Base-by-base conservation (phyloP, 1,284 basidiomycete species). In the Sporisorium iseilematis-ciliati region DNA sequence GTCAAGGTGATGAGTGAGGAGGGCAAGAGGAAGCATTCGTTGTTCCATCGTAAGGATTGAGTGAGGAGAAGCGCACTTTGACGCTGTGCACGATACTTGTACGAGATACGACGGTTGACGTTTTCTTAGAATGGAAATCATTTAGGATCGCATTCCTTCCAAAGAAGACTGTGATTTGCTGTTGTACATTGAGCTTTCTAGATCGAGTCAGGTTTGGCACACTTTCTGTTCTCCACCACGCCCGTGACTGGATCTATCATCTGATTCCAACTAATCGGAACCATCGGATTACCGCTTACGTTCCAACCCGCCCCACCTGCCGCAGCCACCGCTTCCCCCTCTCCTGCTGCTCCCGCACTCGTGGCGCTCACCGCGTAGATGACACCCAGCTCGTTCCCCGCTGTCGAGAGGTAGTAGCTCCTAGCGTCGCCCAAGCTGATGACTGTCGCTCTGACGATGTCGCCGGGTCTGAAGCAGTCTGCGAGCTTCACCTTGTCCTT, bases 391-490 rank as follows among this genome's bases (percentile, higher is more conserved):
- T 96, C 92, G 85, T 98, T 98, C 45, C 92, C 89, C 7, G 94
- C 95, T 5, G 97, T 99, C 0, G 94, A 94, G 38, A 98, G 89
- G 87, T 95, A 97, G 87, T 98, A 98, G 79, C 84, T 85, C 10
- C 86, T 78, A 0, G 86, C 83, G 58, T 86, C 86, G 18, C 86
- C 86, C 16, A 86, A 75, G 1, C 85, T 86, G 66, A 86, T 86
- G 7, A 98, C 95, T 43, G 92, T 87, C 6, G 95, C 95, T 76
- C 93, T 91, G 29, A 99, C 93, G 57, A 98, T 92, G 86, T 99
- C 96, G 4, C 97, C 95, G 0, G 95, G 93, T 43, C 97, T 89
- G 87, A 98, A 99, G 83, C 94, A 97, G 78, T 97, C 93, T 35
- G 91, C 91, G 76, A 98, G 93, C 86, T 93, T 95, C 66, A 97